Evolutionary conservation across 2,329 filamentous ascomycete genomes (phyloP).

Genomic region (Sphaerulina musiva): DNA sequence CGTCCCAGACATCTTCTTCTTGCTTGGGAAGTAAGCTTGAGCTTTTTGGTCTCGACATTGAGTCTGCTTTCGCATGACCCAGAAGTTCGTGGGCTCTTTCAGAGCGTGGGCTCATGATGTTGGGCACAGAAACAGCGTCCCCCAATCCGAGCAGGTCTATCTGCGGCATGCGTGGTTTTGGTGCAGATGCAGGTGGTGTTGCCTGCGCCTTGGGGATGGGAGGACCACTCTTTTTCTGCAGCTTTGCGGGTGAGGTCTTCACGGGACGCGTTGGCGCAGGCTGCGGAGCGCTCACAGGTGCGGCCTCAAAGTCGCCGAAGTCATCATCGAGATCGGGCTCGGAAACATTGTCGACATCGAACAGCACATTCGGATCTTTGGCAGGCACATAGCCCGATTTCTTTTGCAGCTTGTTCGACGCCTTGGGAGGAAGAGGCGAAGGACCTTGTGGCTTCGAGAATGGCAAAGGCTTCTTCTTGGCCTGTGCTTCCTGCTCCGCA

Average conservation of each 20-base stretch:
- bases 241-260: constrained; percentile 1
- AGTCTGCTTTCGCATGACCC: constrained; percentile 12
- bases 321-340: constrained; percentile 29
- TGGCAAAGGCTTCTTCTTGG: constrained; percentile 8
- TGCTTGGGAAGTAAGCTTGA: constrained; percentile 7
- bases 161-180: constrained; percentile 12
- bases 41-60: constrained; percentile 8
- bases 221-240: constrained; percentile 8
- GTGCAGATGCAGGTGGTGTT: neutral
- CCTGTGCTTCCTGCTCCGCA: constrained; percentile 21
- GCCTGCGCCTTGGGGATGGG: neutral
- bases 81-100: constrained; percentile 11
- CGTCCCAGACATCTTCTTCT: constrained; percentile 38
- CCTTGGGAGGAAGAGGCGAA: constrained; percentile 10
- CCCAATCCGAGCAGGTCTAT: constrained; percentile 30
- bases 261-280: neutral
- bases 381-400: constrained; percentile 23
- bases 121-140: constrained; percentile 16
- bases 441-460: constrained; percentile 2
- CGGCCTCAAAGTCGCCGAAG: constrained; percentile 33
- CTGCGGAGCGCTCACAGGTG: neutral
- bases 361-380: constrained; percentile 28
- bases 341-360: constrained; percentile 30
- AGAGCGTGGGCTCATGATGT: constrained; percentile 12
- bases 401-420: constrained; percentile 25